phyloP scores from a whole-genome alignment of 1,284 basidiomycete species.

The Irpex lacteus region DNA sequence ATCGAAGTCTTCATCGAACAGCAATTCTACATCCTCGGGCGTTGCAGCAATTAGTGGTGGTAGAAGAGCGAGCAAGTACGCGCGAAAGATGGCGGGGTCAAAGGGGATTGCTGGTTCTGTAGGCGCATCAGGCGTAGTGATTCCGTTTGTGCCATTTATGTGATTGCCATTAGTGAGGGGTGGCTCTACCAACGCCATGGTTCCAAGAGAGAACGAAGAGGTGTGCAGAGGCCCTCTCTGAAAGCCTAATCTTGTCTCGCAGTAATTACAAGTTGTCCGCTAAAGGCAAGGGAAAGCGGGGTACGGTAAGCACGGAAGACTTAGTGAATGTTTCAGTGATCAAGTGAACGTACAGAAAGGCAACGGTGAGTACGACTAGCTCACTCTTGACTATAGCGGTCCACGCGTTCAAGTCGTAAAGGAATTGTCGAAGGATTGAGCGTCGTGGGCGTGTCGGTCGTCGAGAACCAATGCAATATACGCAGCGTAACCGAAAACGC shows the following conservation, averaged over 20 bases:
- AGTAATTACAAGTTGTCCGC: slow-evolving; percentile 19
- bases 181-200: slow-evolving; percentile 27
- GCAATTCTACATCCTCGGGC: slow-evolving; percentile 57
- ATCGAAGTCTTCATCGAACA: slow-evolving; percentile 75
- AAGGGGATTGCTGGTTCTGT: slow-evolving; percentile 36
- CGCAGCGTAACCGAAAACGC: background rate
- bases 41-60: slow-evolving; percentile 73
- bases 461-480: background rate
- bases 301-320: slow-evolving; percentile 19
- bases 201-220: slow-evolving; percentile 6
- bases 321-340: slow-evolving; percentile 18
- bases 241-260: slow-evolving; percentile 12
- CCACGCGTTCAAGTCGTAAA: slow-evolving; percentile 10
- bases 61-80: slow-evolving; percentile 68
- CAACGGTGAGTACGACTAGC: background rate
- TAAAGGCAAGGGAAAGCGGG: slow-evolving; percentile 20
- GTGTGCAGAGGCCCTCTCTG: slow-evolving; percentile 8
- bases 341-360: background rate
- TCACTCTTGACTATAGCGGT: slow-evolving; percentile 5
- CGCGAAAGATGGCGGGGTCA: slow-evolving; percentile 60
- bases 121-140: slow-evolving; percentile 23
- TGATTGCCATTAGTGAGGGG: slow-evolving; percentile 25
- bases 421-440: background rate
- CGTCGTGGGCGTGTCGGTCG: slow-evolving; percentile 9
- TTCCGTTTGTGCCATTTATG: slow-evolving; percentile 22